These are phyloP conservation scores for Venturia carpophila DNA, from an alignment of 2,329 filamentous ascomycete genomes.

Conservation along the genomic window DNA sequence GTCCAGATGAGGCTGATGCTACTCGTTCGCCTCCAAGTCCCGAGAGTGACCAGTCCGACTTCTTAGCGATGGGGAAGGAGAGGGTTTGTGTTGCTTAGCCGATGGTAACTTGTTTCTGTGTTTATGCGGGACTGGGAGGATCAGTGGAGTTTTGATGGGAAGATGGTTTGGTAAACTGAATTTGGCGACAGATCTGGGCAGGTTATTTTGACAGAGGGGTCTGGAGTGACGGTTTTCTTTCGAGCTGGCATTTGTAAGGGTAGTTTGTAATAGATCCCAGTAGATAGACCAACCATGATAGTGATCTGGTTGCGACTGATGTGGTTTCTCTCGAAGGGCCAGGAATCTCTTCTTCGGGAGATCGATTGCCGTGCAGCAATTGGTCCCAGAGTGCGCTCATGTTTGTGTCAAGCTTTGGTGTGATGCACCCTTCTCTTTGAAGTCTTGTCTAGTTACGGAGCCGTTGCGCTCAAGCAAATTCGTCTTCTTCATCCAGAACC, in stretches of 20 bases:
- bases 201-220: not conserved
- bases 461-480: constrained; percentile 24
- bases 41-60: not conserved
- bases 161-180: not conserved
- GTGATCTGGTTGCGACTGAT: not conserved
- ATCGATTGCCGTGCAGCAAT: not conserved
- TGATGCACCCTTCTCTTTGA: not conserved
- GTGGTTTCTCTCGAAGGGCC: no score
- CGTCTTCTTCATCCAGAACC: constrained; percentile 59
- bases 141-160: not conserved
- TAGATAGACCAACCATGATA: not conserved
- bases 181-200: not conserved
- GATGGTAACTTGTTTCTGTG: not conserved
- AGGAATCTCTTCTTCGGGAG: not conserved
- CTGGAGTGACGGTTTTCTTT: not conserved
- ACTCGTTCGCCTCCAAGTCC: not conserved
- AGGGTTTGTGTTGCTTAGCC: not conserved
- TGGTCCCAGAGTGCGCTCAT: not conserved
- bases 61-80: not conserved
- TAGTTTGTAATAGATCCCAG: not conserved
- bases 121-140: not conserved
- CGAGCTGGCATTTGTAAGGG: not conserved
- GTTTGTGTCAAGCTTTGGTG: not conserved
- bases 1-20: not conserved
- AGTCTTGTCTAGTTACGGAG: no score